Evolutionary conservation across 495 filamentous ascomycete genomes (phyloP).

Genomic region (Talaromyces adpressus): DNA sequence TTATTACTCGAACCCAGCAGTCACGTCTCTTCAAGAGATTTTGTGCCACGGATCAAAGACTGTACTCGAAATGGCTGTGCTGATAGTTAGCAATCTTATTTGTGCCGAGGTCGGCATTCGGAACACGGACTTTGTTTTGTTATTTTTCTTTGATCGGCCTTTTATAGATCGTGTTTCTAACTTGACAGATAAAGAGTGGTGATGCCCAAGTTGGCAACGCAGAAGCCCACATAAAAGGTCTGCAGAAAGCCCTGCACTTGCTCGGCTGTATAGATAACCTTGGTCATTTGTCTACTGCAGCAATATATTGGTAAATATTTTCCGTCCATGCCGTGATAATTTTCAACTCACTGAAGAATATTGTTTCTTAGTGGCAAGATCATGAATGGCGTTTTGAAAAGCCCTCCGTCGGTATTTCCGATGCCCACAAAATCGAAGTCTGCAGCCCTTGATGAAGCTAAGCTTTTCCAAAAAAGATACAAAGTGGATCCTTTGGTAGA

Average conservation of each 20-base stretch:
- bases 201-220: slow-evolving; percentile 12
- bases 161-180: not conserved
- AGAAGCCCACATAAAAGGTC: slow-evolving; percentile 13
- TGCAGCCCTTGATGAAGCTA: slow-evolving; percentile 8
- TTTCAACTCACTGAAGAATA: not conserved
- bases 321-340: not conserved
- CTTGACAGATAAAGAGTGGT: not conserved
- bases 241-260: slow-evolving; percentile 10
- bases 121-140: not conserved
- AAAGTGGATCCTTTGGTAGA: not conserved
- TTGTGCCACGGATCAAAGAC: not conserved
- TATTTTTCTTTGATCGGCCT: too few relatives aligned
- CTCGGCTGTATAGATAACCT: slow-evolving; percentile 10
- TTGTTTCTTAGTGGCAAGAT: slow-evolving; percentile 3
- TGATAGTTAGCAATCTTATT: not conserved
- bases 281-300: slow-evolving; percentile 7
- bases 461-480: slow-evolving; percentile 3
- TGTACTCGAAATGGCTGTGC: not conserved
- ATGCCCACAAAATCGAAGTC: slow-evolving; percentile 10
- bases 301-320: slow-evolving; percentile 12
- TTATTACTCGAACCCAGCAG: not conserved
- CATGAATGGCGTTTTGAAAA: slow-evolving; percentile 8
- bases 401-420: slow-evolving; percentile 1
- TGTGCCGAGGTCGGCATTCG: not conserved
- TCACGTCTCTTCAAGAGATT: not conserved